Evolutionary conservation across 1,284 basidiomycete genomes (phyloP), one percentile per base, ranked within the genome.

Genomic region (Porodaedalea pini): DNA sequence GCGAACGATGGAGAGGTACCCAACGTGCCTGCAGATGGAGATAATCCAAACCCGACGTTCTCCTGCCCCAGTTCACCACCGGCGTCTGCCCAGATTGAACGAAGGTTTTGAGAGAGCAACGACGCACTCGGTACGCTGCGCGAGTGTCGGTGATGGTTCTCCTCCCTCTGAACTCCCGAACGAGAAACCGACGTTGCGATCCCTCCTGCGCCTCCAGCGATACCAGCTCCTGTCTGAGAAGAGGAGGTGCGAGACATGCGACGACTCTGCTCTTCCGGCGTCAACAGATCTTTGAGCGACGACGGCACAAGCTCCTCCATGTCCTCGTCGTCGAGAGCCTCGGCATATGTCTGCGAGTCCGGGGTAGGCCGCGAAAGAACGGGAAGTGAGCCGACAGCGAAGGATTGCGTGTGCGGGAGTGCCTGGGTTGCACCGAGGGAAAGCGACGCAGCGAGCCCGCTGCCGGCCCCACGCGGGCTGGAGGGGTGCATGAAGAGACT

Each of bases 301-400:
- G 89, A 87, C 0, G 93, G 93, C 27, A 96, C 70, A 67, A 95
- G 88, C 58, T 93, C 92, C 67, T 97, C 93, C 53, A 91, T 71
- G 63, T 92, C 88, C 44, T 86, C 90, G 54, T 88, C 86, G 25
- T 83, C 83, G 0, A 82, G 81, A 0, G 78, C 78, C n/a, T 75
- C 68, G 57, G 59, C 37, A 68, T 52, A 62, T 57, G 41, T 65
- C 47, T 37, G 19, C 5, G 69, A 59, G 2, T 66, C 59, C 3
- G 66, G 62, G 2, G 11, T 55, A 52, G 40, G 44, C 19, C 51
- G 51, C 50, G 31, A 67, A 45, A 61, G 63, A 23, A 59, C 61
- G 17, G 57, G 56, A 6, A 65, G 56, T 50, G 64, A 63, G 31
- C 69, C 70, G 3, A 67, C 57, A n/a, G 62, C 62, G 68, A 70